Evolutionary conservation across 768 basidiomycete genomes (phyloP).

Genomic region (Tricholoma terreum): DNA sequence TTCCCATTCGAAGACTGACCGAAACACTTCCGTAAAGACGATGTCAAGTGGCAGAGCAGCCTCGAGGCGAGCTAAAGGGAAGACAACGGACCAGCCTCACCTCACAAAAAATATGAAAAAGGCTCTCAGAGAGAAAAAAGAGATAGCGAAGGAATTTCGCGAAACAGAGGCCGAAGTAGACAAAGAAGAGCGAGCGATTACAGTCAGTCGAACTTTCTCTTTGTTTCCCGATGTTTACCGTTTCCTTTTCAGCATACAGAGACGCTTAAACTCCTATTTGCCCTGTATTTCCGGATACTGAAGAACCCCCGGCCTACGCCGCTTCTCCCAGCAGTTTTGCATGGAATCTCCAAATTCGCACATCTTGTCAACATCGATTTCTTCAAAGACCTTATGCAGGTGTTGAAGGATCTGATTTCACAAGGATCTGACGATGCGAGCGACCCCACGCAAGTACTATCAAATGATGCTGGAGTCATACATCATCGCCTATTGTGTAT

Average conservation of each 20-base stretch:
- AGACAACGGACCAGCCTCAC: conserved; percentile 62
- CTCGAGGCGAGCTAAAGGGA: conserved; percentile 49
- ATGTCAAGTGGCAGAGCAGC: conserved; percentile 43
- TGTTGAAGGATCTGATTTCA: conserved; percentile 72
- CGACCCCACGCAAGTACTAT: conserved; percentile 21
- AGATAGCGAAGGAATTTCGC: conserved; percentile 86
- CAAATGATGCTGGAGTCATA: conserved; percentile 38
- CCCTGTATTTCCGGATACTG: conserved; percentile 93
- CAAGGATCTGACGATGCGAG: conserved; percentile 40
- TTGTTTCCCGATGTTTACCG: background rate
- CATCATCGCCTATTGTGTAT: conserved; percentile 78
- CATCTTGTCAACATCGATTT: conserved; percentile 98
- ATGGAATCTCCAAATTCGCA: conserved; percentile 90
- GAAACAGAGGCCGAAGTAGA: conserved; percentile 95
- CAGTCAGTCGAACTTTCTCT: conserved; percentile 45
- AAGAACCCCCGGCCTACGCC: conserved; percentile 79
- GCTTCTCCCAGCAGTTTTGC: conserved; percentile 81
- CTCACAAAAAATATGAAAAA: conserved; percentile 92
- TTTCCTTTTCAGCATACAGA: conserved; percentile 78
- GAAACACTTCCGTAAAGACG: conserved; percentile 33
- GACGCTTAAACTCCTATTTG: conserved; percentile 95
- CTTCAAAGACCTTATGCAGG: conserved; percentile 91
- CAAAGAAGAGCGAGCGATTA: conserved; percentile 80
- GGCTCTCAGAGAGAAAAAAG: conserved; percentile 81
- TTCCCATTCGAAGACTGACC: conserved; percentile 66